These are phyloP conservation scores for Paratinospora sagittata DNA, from an alignment of 164 flowering plant genomes.

Conservation along the genomic window DNA sequence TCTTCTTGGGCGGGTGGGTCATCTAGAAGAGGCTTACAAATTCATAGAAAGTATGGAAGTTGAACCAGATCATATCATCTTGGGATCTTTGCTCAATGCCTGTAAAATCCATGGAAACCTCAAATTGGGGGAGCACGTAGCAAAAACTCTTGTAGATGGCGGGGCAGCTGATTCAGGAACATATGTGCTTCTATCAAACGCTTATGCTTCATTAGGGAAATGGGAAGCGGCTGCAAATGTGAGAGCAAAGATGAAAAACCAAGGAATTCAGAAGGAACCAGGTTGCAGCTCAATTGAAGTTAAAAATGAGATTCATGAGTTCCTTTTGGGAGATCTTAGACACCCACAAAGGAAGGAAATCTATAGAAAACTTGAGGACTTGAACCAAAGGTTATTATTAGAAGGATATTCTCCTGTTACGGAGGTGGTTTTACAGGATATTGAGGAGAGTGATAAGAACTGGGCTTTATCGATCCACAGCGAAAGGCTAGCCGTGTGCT, in stretches of 20 bases:
- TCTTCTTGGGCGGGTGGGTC: slow-evolving; percentile 40
- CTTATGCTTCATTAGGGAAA: slow-evolving; percentile 32
- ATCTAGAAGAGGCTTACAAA: slow-evolving; percentile 33
- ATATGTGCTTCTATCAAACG: slow-evolving; percentile 33
- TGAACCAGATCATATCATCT: slow-evolving; percentile 31
- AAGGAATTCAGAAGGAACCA: slow-evolving; percentile 32
- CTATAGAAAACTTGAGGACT: slow-evolving; percentile 24
- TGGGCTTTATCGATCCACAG: slow-evolving; percentile 31
- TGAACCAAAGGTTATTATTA: slow-evolving; percentile 15
- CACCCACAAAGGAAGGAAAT: slow-evolving; percentile 34
- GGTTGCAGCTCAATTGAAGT: slow-evolving; percentile 47
- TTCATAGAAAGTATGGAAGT: slow-evolving; percentile 29
- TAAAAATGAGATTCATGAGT: slow-evolving; percentile 39
- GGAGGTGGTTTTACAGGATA: slow-evolving; percentile 33
- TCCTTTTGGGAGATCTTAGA: slow-evolving; percentile 35
- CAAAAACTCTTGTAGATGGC: slow-evolving; percentile 20
- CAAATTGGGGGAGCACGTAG: slow-evolving; percentile 31
- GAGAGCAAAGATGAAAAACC: slow-evolving; percentile 29
- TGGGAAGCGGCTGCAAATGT: no score
- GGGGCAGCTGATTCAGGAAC: slow-evolving; percentile 35
- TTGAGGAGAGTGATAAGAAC: slow-evolving; percentile 32
- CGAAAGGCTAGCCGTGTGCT: slow-evolving; percentile 39
- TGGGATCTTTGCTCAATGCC: slow-evolving; percentile 39
- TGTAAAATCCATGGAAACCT: slow-evolving; percentile 38
- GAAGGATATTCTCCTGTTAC: slow-evolving; percentile 35